Evolutionary conservation across 306 rosid species (phyloP), one percentile per base, ranked within the genome.

Genomic region (Argentina anserina): DNA sequence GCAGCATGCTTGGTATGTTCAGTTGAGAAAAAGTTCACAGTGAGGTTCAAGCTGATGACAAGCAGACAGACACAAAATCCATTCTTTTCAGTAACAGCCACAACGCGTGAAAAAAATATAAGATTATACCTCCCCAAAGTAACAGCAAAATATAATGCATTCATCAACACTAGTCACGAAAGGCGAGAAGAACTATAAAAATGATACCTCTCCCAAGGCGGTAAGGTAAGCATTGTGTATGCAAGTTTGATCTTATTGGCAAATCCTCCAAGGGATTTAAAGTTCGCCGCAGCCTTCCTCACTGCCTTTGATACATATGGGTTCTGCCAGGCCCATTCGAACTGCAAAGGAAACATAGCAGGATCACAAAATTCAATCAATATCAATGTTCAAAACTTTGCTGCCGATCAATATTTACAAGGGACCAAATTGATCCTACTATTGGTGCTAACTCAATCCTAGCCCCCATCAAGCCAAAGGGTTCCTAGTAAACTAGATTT

Each of bases 291-390:
- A 46, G 96, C 93, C 70, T 86, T 84, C 83, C 97, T 89, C 46
- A 94, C 99, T 0, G 97, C 97, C 85, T 90, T 78, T 11, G 97
- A 94, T 80, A 88, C 89, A 34, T 69, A 86, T 20, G 99, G 99
- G 78, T 94, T 97, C 83, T 94, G 99, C 99, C 97, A 94, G 9
- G 99, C 99, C 99, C 99, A 94, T 86, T 91, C 99, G 83, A 94
- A 94, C 97, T 94, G 92, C 85, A 88, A 42, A 56, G 31, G 2
- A 34, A 26, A 55, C 5, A 31, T 43, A 15, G 45, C 2, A 50
- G 43, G n/a, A 1, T 45, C 12, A 31, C 34, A 50, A 4, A 45
- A 21, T 58, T 18, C 59, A 36, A 43, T 59, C 10, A 67, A 29
- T 14, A 75, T 31, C 17, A 39, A 37, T 34, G 9, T 31, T 20